Conservation (phyloP, 345 rosid genomes). For the Combretum micranthum region DNA sequence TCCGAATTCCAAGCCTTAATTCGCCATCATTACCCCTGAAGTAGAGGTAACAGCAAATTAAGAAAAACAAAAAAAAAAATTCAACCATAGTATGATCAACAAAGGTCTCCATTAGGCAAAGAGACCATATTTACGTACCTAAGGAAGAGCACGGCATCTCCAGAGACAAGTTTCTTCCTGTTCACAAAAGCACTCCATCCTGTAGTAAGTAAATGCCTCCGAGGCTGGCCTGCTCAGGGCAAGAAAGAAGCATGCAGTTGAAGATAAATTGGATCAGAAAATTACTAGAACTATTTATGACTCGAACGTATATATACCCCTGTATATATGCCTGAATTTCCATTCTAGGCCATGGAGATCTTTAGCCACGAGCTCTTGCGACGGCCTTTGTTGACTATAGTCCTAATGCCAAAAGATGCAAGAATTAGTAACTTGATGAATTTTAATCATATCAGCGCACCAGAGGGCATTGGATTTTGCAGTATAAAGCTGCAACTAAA, state of each 20-base stretch:
- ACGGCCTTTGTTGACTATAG: constrained; percentile 90
- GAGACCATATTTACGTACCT: constrained; percentile 31
- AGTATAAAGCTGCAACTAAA: too few species aligned
- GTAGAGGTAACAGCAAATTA: constrained; percentile 5
- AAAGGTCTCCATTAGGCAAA: background rate
- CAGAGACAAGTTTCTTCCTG: constrained; percentile 95
- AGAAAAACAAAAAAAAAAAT: background rate
- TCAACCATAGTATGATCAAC: background rate
- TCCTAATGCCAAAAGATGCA: constrained; percentile 41
- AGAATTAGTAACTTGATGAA: constrained; percentile 6
- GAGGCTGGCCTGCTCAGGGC: constrained; percentile 68
- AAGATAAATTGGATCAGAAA: constrained; percentile 6
- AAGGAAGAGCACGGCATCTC: constrained; percentile 97
- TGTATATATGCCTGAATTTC: constrained; percentile 91
- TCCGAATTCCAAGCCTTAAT: constrained; percentile 84
- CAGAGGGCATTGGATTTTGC: background rate
- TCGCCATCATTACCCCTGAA: constrained; percentile 92
- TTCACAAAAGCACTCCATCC: constrained; percentile 99
- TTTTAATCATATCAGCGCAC: background rate
- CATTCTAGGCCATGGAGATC: constrained; percentile 96
- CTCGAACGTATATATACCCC: constrained; percentile 37
- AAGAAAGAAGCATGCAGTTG: background rate
- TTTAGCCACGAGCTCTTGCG: constrained; percentile 94
- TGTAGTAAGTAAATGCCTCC: constrained; percentile 97
- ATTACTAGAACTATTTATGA: too few species aligned